These are phyloP conservation scores for Coemansia biformis DNA, from an alignment of 192 early-diverging fungal genomes.

Conservation along the genomic window DNA sequence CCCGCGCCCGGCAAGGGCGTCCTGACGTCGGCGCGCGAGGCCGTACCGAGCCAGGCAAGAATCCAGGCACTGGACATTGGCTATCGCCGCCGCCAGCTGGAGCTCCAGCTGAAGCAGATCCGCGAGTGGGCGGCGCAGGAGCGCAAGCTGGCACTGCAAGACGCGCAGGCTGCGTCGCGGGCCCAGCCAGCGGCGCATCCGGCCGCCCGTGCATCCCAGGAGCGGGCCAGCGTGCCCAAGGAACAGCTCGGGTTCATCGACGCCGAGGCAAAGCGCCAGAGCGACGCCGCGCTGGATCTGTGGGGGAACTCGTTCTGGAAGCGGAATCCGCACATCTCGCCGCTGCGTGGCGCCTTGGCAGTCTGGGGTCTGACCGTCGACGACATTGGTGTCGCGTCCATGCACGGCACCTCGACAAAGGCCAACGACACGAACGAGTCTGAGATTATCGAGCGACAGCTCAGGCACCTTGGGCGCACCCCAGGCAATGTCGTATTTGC, in stretches of 20 bases:
- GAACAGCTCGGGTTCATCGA: conserved; percentile 54
- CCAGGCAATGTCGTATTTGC: conserved; percentile 75
- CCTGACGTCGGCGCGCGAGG: conserved; percentile 82
- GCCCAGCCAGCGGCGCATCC: background rate
- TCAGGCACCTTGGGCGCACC: conserved; percentile 80
- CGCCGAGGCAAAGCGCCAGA: conserved; percentile 58
- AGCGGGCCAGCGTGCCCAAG: background rate
- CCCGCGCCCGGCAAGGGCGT: conserved; percentile 94
- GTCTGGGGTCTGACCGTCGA: conserved; percentile 84
- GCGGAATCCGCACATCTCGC: conserved; percentile 71
- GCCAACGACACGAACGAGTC: conserved; percentile 98
- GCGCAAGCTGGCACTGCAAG: background rate
- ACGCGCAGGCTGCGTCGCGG: background rate
- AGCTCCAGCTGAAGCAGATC: conserved; percentile 22
- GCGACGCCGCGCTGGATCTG: conserved; percentile 63
- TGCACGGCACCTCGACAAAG: conserved; percentile 95
- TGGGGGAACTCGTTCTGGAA: conserved; percentile 87
- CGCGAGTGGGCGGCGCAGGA: conserved; percentile 9
- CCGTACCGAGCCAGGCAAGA: conserved; percentile 10
- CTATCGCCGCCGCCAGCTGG: conserved; percentile 78
- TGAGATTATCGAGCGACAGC: conserved; percentile 77
- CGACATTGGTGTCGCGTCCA: conserved; percentile 89
- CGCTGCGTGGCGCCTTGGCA: conserved; percentile 82
- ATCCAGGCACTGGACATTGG: conserved; percentile 71
- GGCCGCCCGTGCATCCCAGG: background rate